These are phyloP conservation scores for Phytophthora pinifolia DNA, from an alignment of 352 stramenopile genomes.

Conservation along the genomic window DNA sequence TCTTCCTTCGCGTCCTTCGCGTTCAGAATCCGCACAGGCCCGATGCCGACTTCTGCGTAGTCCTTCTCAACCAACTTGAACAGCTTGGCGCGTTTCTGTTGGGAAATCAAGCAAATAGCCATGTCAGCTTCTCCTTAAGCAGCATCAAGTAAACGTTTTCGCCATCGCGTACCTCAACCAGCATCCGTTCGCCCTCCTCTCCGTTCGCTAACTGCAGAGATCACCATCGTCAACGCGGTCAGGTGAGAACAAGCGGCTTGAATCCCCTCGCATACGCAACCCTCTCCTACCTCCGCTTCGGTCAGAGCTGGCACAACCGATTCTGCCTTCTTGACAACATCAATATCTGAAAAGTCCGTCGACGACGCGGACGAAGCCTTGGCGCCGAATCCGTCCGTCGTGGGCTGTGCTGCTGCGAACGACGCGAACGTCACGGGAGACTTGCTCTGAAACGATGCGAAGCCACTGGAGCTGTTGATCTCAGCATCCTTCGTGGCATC, in stretches of 20 bases:
- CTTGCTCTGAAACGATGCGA: conserved; percentile 55
- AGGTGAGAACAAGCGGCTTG: conserved; percentile 4
- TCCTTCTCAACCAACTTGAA: conserved; percentile 78
- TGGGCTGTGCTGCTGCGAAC: conserved; percentile 46
- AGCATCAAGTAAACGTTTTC: background rate
- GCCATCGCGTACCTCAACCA: conserved; percentile 55
- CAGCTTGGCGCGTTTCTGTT: conserved; percentile 76
- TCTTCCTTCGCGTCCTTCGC: conserved; percentile 40
- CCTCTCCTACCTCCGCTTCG: conserved; percentile 54
- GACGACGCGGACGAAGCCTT: conserved; percentile 34
- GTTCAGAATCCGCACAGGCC: conserved; percentile 66
- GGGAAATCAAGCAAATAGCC: conserved; percentile 1
- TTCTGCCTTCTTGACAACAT: conserved; percentile 52
- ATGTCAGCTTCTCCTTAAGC: background rate
- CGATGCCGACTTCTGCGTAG: conserved; percentile 77
- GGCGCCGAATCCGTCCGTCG: conserved; percentile 41
- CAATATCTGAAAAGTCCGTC: conserved; percentile 50
- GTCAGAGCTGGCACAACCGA: conserved; percentile 55
- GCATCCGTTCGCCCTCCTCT: conserved; percentile 68
- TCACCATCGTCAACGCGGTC: conserved; percentile 4
- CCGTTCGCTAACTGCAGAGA: conserved; percentile 56
- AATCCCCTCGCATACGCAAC: background rate
- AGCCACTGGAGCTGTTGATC: conserved; percentile 38
- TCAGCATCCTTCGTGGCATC: conserved; percentile 13
- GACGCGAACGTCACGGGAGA: conserved; percentile 49